Evolutionary conservation across 345 rosid genomes (phyloP), one percentile per base, ranked within the genome.

Genomic region (Gossypium longicalyx): DNA sequence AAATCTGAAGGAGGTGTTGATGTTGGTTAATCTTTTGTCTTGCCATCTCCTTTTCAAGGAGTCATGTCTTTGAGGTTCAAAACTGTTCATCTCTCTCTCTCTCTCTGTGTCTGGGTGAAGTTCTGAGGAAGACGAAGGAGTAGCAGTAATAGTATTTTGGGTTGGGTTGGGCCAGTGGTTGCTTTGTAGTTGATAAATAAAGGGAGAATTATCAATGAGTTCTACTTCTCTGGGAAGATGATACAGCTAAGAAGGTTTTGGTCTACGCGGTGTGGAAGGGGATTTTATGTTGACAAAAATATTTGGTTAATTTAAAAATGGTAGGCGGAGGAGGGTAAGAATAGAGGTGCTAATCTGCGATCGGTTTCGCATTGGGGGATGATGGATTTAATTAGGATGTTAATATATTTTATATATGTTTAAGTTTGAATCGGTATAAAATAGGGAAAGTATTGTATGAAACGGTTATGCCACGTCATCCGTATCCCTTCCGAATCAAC

Each of bases 211-310:
- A 53, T 47, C 29, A n/a, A 20, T 22, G 48, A 62, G 38, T 6
- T 58, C n/a, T 62, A 25, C 29, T 72, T 45, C 7, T 12, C 53
- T 20, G 5, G 22, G 61, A 17, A 38, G 10, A 15, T n/a, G 69
- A 43, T 23, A 49, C 59, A 59, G 71, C n/a, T 68, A 80, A 62
- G 68, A 74, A 80, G 83, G 70, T 80, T 78, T 73, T 80, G 80
- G 78, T 81, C 51, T 70, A 34, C 27, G 5, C 1, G 11, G 20
- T 22, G n/a, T 12, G 63, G 23, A 15, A 22, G 7, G 62, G 22
- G 67, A 38, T 27, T 53, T 54, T 70, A 70, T 54, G 63, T 45
- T 67, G 17, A 41, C 41, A 34, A 34, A 5, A 34, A 34, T 34
- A 34, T 34, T 34, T 5, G 41, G 7, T 34, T 5, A 5, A 34